Percentiles rank a stretch among this genome's conserved stretches.
Evolutionary conservation across 805 yeast species (phyloP).

Genomic region (Yamadazyma kitorensis): DNA sequence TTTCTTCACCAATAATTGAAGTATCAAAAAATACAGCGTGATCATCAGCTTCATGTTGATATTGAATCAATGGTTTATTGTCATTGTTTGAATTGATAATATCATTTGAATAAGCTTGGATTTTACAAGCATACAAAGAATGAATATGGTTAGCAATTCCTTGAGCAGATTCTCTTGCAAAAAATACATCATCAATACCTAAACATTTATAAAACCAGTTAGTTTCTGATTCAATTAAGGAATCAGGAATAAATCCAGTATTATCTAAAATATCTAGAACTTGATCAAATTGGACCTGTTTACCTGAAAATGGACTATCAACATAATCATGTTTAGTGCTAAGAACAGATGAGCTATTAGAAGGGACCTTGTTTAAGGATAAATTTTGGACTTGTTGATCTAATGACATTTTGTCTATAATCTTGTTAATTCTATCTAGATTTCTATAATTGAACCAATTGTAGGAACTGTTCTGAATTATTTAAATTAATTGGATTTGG

Average conservation of each 20-base stretch:
- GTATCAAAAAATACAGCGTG: conserved; percentile 93
- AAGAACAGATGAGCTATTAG: conserved; percentile 29
- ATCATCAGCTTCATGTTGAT: conserved; percentile 74
- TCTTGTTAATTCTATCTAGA: too few relatives aligned
- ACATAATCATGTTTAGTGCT: conserved; percentile 60
- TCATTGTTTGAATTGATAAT: conserved; percentile 8
- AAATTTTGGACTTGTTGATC: conserved; percentile 17
- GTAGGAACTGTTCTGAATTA: too few relatives aligned
- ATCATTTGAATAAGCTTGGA: conserved; percentile 61
- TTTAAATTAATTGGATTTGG: too few relatives aligned
- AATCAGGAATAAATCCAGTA: conserved; percentile 87
- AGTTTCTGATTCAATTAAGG: conserved; percentile 80
- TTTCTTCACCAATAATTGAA: conserved; percentile 10
- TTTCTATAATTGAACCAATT: too few relatives aligned
- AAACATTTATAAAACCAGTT: conserved; percentile 83
- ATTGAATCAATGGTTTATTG: conserved; percentile 60
- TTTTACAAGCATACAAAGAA: conserved; percentile 87
- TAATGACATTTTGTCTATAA: conserved; percentile 10
- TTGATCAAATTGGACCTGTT: conserved; percentile 72
- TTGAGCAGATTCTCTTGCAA: conserved; percentile 78
- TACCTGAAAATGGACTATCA: conserved; percentile 73
- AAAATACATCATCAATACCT: conserved; percentile 90
- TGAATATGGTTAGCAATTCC: conserved; percentile 82
- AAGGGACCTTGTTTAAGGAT: conserved; percentile 21
- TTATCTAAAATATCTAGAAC: conserved; percentile 80